Evolutionary conservation across 306 rosid genomes (phyloP).

Genomic region (Vigna radiata): DNA sequence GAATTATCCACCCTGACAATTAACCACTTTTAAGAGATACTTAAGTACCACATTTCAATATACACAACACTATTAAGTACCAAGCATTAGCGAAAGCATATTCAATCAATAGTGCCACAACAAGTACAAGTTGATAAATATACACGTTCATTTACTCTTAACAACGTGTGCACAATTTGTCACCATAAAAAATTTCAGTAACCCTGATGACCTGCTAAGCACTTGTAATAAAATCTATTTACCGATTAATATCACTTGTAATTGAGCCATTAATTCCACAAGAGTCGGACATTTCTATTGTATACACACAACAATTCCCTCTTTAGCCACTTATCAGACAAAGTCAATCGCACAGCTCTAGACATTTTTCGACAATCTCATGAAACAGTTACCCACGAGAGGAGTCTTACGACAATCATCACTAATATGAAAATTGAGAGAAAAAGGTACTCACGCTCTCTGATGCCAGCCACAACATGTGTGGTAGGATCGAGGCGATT

Average conservation of each 20-base stretch:
- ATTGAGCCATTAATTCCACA: background rate
- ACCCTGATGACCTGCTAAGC: background rate
- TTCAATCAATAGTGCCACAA: background rate
- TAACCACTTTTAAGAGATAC: background rate
- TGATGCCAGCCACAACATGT: constrained; percentile 71
- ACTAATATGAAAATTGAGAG: background rate
- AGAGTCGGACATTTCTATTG: background rate
- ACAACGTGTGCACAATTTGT: background rate
- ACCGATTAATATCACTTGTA: no score
- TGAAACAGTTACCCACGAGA: background rate
- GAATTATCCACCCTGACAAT: background rate
- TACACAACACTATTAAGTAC: background rate
- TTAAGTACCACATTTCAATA: background rate
- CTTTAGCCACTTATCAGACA: background rate
- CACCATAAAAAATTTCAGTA: background rate
- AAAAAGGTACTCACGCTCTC: constrained; percentile 71
- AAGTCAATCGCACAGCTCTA: background rate
- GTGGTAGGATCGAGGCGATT: constrained; percentile 83
- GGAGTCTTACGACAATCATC: background rate
- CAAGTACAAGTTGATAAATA: background rate
- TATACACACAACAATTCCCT: background rate
- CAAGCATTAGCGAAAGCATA: background rate
- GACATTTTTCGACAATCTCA: background rate
- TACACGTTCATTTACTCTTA: background rate
- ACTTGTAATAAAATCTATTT: background rate